Percentiles rank a stretch among this genome's conserved stretches.
These are phyloP conservation scores for Lyophyllum decastes DNA, from an alignment of 768 basidiomycete genomes.

Conservation along the genomic window DNA sequence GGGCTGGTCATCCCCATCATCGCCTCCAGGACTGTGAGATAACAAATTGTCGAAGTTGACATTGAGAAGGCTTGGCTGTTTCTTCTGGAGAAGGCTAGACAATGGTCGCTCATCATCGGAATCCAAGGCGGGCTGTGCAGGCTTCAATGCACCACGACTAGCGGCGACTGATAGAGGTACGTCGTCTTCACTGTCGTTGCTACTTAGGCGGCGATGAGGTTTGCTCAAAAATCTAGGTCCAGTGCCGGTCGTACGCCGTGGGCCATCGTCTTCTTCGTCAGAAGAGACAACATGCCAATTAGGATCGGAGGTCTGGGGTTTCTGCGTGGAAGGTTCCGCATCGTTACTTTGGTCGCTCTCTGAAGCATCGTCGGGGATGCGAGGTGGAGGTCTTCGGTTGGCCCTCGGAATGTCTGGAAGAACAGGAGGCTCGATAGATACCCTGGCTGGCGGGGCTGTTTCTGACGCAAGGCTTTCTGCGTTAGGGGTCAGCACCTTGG, in stretches of 20 bases:
- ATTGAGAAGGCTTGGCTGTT: conserved; percentile 43
- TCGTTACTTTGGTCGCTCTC: conserved; percentile 55
- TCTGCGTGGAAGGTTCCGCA: conserved; percentile 15
- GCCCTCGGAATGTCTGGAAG: conserved; percentile 45
- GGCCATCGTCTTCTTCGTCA: conserved; percentile 60
- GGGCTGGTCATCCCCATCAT: conserved; percentile 72
- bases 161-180: conserved; percentile 70
- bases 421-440: conserved; percentile 42
- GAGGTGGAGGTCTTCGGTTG: conserved; percentile 37
- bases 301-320: conserved; percentile 12
- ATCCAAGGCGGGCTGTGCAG: conserved; percentile 33
- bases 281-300: conserved; percentile 60
- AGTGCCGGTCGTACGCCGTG: conserved; percentile 57
- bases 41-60: conserved; percentile 40
- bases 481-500: conserved; percentile 13
- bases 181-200: conserved; percentile 77
- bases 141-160: conserved; percentile 53
- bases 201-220: conserved; percentile 16
- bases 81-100: conserved; percentile 54
- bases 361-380: conserved; percentile 44
- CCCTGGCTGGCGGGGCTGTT: conserved; percentile 23
- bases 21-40: conserved; percentile 32
- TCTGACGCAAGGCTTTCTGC: conserved; percentile 14
- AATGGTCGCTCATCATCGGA: conserved; percentile 79
- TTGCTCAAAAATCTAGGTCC: conserved; percentile 53